Conservation (phyloP, 805 yeast genomes). For the Sugiyamaella marilandica region DNA sequence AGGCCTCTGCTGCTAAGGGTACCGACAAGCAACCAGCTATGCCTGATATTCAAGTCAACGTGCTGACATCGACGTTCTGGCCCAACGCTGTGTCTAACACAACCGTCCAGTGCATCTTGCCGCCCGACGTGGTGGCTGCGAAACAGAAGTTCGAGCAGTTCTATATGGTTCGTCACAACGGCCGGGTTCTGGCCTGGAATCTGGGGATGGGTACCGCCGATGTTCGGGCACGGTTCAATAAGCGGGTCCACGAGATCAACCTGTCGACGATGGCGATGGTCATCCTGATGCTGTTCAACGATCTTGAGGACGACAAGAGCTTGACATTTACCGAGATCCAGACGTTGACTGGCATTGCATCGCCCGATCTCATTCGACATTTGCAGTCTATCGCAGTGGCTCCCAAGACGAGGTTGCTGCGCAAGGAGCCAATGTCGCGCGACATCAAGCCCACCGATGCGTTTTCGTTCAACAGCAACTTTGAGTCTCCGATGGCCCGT, state of each 20-base stretch:
- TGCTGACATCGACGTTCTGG: conserved; percentile 64
- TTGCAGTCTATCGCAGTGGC: conserved; percentile 81
- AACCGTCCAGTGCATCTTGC: conserved; percentile 29
- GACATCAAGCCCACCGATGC: conserved; percentile 59
- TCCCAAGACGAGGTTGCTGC: conserved; percentile 69
- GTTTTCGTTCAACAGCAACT: conserved; percentile 63
- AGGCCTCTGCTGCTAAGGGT: conserved; percentile 16
- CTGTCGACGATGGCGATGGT: conserved; percentile 80
- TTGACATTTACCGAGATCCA: conserved; percentile 60
- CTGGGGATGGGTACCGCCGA: conserved; percentile 82
- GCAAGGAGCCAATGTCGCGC: conserved; percentile 69
- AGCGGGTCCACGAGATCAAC: conserved; percentile 68
- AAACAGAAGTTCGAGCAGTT: conserved; percentile 46
- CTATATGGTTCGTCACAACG: conserved; percentile 49
- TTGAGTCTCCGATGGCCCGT: conserved; percentile 61
- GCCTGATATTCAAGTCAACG: conserved; percentile 44
- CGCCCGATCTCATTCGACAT: conserved; percentile 66
- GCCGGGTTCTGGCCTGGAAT: conserved; percentile 69
- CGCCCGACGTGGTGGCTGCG: conserved; percentile 41
- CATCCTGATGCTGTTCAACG: conserved; percentile 68
- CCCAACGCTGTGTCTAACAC: conserved; percentile 47
- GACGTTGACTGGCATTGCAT: conserved; percentile 66
- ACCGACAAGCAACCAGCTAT: conserved; percentile 9
- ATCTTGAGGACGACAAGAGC: conserved; percentile 34
- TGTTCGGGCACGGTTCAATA: conserved; percentile 62